Evolutionary conservation across 2,329 filamentous ascomycete genomes (phyloP), one percentile per base, ranked within the genome.

Genomic region (Aciculosporium take): DNA sequence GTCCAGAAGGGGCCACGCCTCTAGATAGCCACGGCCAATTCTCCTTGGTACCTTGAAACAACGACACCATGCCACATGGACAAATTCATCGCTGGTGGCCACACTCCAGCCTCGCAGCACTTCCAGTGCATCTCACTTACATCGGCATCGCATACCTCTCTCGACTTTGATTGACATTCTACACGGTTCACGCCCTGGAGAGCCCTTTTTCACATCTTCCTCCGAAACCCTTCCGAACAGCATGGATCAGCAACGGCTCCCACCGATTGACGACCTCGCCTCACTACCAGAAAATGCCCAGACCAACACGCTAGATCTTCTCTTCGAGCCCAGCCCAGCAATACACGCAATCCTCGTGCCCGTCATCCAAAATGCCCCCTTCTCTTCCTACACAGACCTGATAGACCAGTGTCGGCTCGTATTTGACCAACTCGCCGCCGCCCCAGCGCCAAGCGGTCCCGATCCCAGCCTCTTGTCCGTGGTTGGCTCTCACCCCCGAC

Each of bases 251-350:
- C 43, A 46, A 28, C 42, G 43, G 23, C 52, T 91, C 6, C 83
- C 83, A 10, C 56, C 69, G 23, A 66, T 80, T 51, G 56, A 65
- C 35, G 61, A 64, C 12, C 64, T 93, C 30, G 64, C 69, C 21
- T 61, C 64, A 36, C 70, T 80, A 37, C 56, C 76, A 15, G 68
- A 74, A 24, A 53, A 66, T 23, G 63, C 71, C 17, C 71, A 82
- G 42, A 68, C 67, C 29, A 54, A 61, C 4, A 65, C 79, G 38
- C 73, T 94, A 37, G 84, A 93, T 61, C 69, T 79, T 3, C 78
- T 94, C 45, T 94, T 95, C 61, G 88, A 95, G 58, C 84, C 84
- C 13, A 87, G 81, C 41, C 66, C 72, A 0, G 74, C 79, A 39
- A 75, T 95, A 1, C 85, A 89, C 59, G 67, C 71, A 10, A 69